Percentiles rank a stretch among this genome's conserved stretches.
Conservation (phyloP, 192 early-diverging fungal genomes). For the Jimgerdemannia lactiflua region DNA sequence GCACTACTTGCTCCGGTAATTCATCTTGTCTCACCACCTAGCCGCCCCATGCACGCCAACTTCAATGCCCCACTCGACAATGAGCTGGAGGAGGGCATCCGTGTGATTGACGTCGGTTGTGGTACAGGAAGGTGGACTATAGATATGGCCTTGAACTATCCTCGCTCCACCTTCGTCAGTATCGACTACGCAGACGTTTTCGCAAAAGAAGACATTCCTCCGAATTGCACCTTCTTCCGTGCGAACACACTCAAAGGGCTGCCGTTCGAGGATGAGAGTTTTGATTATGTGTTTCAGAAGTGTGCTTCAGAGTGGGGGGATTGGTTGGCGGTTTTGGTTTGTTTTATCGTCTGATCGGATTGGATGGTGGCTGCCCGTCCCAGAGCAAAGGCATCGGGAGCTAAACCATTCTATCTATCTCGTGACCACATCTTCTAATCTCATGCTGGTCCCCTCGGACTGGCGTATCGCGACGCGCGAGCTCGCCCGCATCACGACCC, state of each 20-base stretch:
- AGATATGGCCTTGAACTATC: conserved; percentile 31
- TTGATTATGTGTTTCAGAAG: conserved; percentile 32
- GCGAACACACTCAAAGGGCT: conserved; percentile 22
- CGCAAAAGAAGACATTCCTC: conserved; percentile 8
- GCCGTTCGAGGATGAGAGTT: conserved; percentile 19
- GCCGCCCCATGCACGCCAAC: not conserved
- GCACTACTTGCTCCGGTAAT: not conserved
- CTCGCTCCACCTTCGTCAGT: conserved; percentile 29
- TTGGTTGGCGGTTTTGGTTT: not conserved
- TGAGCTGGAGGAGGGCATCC: conserved; percentile 16
- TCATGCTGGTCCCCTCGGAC: not conserved
- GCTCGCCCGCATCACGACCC: conserved; percentile 42
- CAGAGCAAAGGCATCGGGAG: too few species aligned
- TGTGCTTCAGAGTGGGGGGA: not conserved
- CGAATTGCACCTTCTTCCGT: conserved; percentile 17
- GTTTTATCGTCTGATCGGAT: too few species aligned
- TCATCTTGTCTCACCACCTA: not conserved
- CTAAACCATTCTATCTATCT: too few species aligned
- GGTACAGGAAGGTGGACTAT: conserved; percentile 33
- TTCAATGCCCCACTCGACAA: conserved; percentile 21
- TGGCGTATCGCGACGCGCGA: conserved; percentile 38
- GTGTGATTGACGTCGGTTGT: conserved; percentile 33
- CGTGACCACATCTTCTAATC: too few species aligned
- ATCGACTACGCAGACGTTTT: conserved; percentile 32
- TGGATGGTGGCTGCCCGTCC: too few species aligned